Evolutionary conservation across 805 yeast genomes (phyloP).

Genomic region (Priceomyces fermenticarens): DNA sequence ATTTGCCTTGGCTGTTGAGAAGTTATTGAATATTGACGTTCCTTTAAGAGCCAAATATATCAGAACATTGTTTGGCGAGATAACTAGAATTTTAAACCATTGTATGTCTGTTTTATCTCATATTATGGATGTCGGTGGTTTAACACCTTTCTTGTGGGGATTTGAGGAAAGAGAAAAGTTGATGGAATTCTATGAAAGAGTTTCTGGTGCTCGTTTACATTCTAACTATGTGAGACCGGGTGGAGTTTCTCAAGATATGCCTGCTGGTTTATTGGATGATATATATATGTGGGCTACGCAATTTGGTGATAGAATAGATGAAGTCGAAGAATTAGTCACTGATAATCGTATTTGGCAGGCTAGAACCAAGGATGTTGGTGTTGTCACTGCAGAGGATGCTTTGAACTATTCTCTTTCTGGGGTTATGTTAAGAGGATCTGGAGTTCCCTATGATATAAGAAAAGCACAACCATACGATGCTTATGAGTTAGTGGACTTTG

Average conservation of each 20-base stretch:
- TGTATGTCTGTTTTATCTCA: conserved; percentile 84
- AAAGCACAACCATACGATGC: conserved; percentile 89
- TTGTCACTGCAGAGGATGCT: conserved; percentile 83
- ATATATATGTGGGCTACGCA: conserved; percentile 96
- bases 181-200: conserved; percentile 91
- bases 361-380: conserved; percentile 79
- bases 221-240: conserved; percentile 89
- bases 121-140: conserved; percentile 93
- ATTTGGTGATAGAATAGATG: conserved; percentile 89
- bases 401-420: conserved; percentile 77
- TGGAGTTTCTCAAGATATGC: conserved; percentile 86
- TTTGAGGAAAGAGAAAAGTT: conserved; percentile 90
- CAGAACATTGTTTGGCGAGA: conserved; percentile 82
- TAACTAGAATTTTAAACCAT: conserved; percentile 80
- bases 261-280: conserved; percentile 82
- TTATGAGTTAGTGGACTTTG: conserved; percentile 81
- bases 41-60: conserved; percentile 84
- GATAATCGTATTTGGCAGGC: conserved; percentile 92
- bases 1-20: conserved; percentile 79
- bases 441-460: conserved; percentile 83
- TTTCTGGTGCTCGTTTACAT: conserved; percentile 86
- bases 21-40: conserved; percentile 77
- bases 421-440: conserved; percentile 89
- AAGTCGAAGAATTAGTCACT: conserved; percentile 83
- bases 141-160: conserved; percentile 92